Base-by-base conservation (phyloP, 2,329 filamentous ascomycete genomes). In the Colletotrichum echinochloae region DNA sequence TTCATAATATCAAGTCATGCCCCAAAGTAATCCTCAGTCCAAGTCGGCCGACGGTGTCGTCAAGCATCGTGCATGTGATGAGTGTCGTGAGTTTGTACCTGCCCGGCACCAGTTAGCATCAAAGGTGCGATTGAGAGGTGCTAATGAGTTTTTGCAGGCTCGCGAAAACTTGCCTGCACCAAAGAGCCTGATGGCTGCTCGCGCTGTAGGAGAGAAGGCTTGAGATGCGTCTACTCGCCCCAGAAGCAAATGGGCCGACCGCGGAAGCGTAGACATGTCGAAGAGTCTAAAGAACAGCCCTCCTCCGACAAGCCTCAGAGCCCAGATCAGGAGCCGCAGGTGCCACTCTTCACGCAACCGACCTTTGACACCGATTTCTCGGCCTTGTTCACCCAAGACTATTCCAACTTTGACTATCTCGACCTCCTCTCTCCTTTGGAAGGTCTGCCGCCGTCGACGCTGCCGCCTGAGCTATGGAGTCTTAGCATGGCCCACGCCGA, bases 191-290 rank as follows among this genome's bases (percentile, higher is more conserved):
- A 86, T 62, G 88, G 89, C 66, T 92, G 90, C 77, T 79, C 83
- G 9, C 85, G 90, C 66, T 92, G 90, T 76, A 83, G 80, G 65
- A 83, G 83, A 66, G 89, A 91, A 74, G 83, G 83, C 67, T 85
- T 90, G 51, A 65, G 71, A 51, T 92, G 90, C 75, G 82, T 88
- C 73, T 92, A 91, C 79, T 91, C 89, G 9, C 81, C 84, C 16
- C 90, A 91, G 77, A 91, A 91, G 78, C 88, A 82, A 49, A 91
- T 91, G 89, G 90, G 90, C 5, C 83, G 90, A 51, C 90, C 90
- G 28, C 82, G 89, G 65, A 91, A 91, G 79, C 83, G 87, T 67
- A 84, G 81, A 23, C 78, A 78, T 51, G 72, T 78, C 37, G 82
- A 83, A 18, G 74, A 76, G 14, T 63, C 64, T n/a, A 70, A 72